Evolutionary conservation across 208 protist species (phyloP).

Genomic region (Leishmania turanica): DNA sequence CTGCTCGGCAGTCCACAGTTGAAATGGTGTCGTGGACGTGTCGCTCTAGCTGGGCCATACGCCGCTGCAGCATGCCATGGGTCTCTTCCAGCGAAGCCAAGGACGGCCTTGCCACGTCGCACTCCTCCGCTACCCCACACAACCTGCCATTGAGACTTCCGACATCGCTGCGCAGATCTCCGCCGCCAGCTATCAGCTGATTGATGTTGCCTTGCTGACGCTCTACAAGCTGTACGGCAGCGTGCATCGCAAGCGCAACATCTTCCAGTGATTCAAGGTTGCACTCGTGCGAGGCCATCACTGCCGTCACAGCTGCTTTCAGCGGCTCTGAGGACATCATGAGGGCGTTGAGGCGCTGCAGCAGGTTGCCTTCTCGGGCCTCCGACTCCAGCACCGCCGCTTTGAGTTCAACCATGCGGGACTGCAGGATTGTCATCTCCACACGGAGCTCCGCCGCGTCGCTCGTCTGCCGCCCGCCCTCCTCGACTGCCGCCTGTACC

Average conservation of each 20-base stretch:
- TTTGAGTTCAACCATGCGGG: neutral
- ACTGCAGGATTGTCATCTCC: neutral
- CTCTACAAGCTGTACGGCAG: neutral
- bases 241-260: neutral
- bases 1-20: neutral
- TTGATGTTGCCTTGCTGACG: neutral
- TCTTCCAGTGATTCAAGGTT: constrained; percentile 6
- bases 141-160: neutral
- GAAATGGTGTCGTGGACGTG: neutral
- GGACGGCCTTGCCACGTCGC: neutral
- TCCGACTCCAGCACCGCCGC: neutral
- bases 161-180: neutral
- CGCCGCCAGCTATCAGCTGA: neutral
- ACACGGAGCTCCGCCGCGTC: neutral
- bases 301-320: neutral
- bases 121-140: neutral
- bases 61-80: neutral
- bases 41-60: neutral
- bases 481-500: too few species aligned
- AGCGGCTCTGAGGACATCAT: constrained; percentile 4
- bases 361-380: neutral
- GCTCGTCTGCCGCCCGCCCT: neutral
- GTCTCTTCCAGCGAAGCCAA: neutral
- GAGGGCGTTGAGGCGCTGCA: constrained; percentile 3
- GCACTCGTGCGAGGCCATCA: neutral